phyloP scores from a whole-genome alignment of 371 early-diverging fungal genomes.

The Funneliformis caledonium region DNA sequence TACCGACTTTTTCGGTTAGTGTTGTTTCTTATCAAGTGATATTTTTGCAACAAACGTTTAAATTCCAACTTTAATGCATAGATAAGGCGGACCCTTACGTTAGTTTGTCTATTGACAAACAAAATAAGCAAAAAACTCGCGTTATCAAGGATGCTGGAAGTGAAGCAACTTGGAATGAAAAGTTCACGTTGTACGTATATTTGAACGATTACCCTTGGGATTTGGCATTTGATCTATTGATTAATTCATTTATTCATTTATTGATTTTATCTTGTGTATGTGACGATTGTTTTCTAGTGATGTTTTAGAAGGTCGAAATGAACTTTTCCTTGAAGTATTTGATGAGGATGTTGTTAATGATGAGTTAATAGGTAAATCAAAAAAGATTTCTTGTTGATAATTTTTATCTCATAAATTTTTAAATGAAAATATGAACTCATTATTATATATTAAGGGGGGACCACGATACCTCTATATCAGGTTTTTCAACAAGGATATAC shows the following conservation, averaged over 20 bases:
- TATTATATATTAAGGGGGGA: neutral
- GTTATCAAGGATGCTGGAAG: neutral
- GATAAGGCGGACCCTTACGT: conserved; percentile 29
- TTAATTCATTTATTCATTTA: neutral
- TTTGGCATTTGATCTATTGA: neutral
- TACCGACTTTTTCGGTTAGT: conserved; percentile 12
- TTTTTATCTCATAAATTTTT: neutral
- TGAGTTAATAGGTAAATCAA: conserved; percentile 18
- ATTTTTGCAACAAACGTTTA: neutral
- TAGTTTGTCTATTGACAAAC: conserved; percentile 12
- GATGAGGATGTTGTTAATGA: neutral
- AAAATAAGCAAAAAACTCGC: conserved; percentile 14
- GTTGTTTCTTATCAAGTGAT: neutral
- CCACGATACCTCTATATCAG: neutral
- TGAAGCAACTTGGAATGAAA: conserved; percentile 15
- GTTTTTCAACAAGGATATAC: neutral
- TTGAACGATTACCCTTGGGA: neutral
- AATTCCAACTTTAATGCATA: neutral
- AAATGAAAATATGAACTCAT: neutral
- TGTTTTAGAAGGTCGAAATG: conserved; percentile 6
- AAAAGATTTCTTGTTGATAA: neutral
- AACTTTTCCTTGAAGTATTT: conserved; percentile 23
- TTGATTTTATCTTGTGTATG: neutral
- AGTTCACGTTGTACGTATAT: neutral
- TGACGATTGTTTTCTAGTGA: neutral